Evolutionary conservation across 305 asterid species (phyloP).

Genomic region (Fraxinus floribunda): DNA sequence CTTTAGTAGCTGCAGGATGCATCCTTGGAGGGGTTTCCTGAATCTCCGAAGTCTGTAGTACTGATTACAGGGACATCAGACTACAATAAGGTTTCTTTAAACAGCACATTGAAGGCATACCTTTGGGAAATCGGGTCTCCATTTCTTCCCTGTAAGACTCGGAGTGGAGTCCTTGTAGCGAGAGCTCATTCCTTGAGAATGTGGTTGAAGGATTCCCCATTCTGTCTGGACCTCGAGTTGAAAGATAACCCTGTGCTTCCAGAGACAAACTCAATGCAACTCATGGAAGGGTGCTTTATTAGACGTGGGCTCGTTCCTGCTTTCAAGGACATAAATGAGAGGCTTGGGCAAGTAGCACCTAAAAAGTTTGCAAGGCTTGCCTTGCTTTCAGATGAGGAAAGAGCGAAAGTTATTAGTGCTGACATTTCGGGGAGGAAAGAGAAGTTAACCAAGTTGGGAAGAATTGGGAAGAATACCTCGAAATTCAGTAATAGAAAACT

Average conservation of each 20-base stretch:
- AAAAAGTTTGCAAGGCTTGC: slow-evolving; percentile 86
- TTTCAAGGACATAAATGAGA: slow-evolving; percentile 69
- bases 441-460: slow-evolving; percentile 52
- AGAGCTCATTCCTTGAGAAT: slow-evolving; percentile 80
- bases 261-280: slow-evolving; percentile 73
- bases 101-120: slow-evolving; percentile 74
- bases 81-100: slow-evolving; percentile 73
- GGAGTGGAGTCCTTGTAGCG: slow-evolving; percentile 77
- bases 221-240: slow-evolving; percentile 88
- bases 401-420: slow-evolving; percentile 56
- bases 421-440: slow-evolving; percentile 64
- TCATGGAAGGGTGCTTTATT: slow-evolving; percentile 73
- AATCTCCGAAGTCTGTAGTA: slow-evolving; percentile 85
- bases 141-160: slow-evolving; percentile 77
- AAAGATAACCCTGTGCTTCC: slow-evolving; percentile 63
- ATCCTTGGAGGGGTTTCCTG: slow-evolving; percentile 87
- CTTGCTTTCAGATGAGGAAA: slow-evolving; percentile 66
- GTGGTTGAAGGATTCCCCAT: slow-evolving; percentile 95
- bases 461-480: slow-evolving; percentile 32
- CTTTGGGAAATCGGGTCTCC: slow-evolving; percentile 99
- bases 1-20: slow-evolving; percentile 65
- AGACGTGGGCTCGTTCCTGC: slow-evolving; percentile 91
- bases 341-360: slow-evolving; percentile 74
- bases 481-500: slow-evolving; percentile 37
- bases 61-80: slow-evolving; percentile 81